Percentiles rank a stretch among this genome's conserved stretches.
Evolutionary conservation across 768 basidiomycete genomes (phyloP).

Genomic region (Pulveroboletus frians): DNA sequence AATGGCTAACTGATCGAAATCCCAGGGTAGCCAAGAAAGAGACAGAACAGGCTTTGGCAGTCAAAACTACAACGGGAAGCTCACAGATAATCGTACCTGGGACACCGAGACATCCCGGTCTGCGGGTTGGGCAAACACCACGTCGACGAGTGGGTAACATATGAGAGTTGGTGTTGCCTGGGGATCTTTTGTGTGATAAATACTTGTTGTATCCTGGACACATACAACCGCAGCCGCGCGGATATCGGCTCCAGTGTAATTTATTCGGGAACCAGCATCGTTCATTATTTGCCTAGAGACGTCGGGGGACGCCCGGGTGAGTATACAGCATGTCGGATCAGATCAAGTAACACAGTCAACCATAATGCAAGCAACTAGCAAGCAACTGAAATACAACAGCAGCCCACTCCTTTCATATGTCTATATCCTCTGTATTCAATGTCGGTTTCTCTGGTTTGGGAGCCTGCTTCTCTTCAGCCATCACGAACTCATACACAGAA

Average conservation of each 20-base stretch:
- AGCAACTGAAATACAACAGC: constrained; percentile 19
- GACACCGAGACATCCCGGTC: constrained; percentile 68
- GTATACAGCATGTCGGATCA: too few species aligned
- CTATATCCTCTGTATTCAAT: constrained; percentile 26
- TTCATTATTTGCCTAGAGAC: background rate
- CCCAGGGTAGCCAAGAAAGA: constrained; percentile 57
- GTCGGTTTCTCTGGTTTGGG: constrained; percentile 15
- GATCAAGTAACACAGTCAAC: too few species aligned
- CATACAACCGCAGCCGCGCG: background rate
- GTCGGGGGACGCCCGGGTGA: too few species aligned
- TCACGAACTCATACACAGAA: constrained; percentile 33
- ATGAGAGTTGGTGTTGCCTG: constrained; percentile 27
- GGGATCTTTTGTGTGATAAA: constrained; percentile 4
- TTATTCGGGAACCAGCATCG: background rate
- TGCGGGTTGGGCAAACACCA: constrained; percentile 72
- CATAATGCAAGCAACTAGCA: too few species aligned
- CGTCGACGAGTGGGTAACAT: constrained; percentile 59
- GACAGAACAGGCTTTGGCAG: constrained; percentile 54
- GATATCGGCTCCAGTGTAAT: too few species aligned
- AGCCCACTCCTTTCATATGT: constrained; percentile 8
- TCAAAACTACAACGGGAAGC: constrained; percentile 49
- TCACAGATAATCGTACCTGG: constrained; percentile 74
- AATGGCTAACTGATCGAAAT: constrained; percentile 4
- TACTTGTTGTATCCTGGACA: background rate
- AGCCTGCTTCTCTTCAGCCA: constrained; percentile 11